Percentiles rank a stretch among this genome's conserved stretches.
Evolutionary conservation across 106 monocot species (phyloP).

Genomic region (Dendrobium chrysotoxum): DNA sequence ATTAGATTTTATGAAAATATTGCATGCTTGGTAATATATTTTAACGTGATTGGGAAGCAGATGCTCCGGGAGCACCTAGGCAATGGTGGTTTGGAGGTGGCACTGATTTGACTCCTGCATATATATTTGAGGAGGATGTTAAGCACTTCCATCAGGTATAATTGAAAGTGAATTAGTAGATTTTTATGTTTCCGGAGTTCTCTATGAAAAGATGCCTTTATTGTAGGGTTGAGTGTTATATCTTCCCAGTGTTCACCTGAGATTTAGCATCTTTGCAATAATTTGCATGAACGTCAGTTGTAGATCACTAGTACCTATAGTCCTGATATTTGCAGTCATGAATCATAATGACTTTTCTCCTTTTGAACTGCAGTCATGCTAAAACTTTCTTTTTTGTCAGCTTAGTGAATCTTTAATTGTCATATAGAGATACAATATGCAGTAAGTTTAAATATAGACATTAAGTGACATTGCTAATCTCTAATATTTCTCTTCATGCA

Average conservation of each 20-base stretch:
- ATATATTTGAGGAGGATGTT: conserved; percentile 97
- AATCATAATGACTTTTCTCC: background rate
- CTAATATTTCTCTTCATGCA: conserved; percentile 12
- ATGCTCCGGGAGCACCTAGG: conserved; percentile 94
- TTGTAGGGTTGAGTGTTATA: background rate
- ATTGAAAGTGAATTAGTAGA: background rate
- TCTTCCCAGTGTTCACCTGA: conserved; percentile 1
- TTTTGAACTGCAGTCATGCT: background rate
- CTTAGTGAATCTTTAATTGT: background rate
- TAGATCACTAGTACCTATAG: background rate
- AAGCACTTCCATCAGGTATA: conserved; percentile 90
- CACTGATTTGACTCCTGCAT: conserved; percentile 96
- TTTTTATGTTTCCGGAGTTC: background rate
- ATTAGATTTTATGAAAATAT: background rate
- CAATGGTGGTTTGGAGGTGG: conserved; percentile 99
- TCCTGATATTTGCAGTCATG: background rate
- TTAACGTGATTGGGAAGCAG: conserved; percentile 28
- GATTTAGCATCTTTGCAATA: background rate
- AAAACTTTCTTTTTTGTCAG: background rate
- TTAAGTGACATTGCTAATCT: background rate
- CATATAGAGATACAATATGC: background rate
- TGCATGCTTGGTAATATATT: background rate
- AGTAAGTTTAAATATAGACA: background rate
- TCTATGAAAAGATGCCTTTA: background rate
- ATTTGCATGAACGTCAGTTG: background rate